phyloP scores from a whole-genome alignment of 768 basidiomycete genomes.

The Suillus alpinus region DNA sequence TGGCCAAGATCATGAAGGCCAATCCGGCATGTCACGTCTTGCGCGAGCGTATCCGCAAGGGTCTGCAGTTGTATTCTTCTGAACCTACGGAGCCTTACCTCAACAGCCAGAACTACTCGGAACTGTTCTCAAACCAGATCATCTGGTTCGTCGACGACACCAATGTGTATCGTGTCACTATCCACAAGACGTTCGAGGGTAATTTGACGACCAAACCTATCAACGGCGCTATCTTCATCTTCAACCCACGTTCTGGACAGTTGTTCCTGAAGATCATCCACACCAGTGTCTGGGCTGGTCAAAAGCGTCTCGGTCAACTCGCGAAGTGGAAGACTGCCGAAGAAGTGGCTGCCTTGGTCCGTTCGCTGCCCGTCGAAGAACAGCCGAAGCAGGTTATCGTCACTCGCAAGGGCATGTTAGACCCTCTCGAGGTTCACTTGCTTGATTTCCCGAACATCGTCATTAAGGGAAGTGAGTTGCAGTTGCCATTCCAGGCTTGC shows the following conservation, averaged over 20 bases:
- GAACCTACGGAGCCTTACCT: slow-evolving; percentile 99
- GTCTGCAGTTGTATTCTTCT: slow-evolving; percentile 96
- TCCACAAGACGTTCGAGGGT: slow-evolving; percentile 99
- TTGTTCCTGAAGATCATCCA: slow-evolving; percentile 99
- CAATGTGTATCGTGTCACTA: slow-evolving; percentile 98
- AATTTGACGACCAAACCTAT: slow-evolving; percentile 99
- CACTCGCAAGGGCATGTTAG: slow-evolving; percentile 99
- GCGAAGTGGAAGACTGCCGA: slow-evolving; percentile 99
- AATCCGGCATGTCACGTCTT: slow-evolving; percentile 97
- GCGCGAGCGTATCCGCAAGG: slow-evolving; percentile 98
- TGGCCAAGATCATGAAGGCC: slow-evolving; percentile 99
- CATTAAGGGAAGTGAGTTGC: slow-evolving; percentile 98
- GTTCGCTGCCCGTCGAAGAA: slow-evolving; percentile 98
- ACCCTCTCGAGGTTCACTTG: slow-evolving; percentile 95
- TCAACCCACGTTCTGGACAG: slow-evolving; percentile 98
- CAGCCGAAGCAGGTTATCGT: slow-evolving; percentile 99
- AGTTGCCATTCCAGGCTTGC: slow-evolving; percentile 98
- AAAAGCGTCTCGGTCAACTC: slow-evolving; percentile 98
- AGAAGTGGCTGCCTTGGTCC: slow-evolving; percentile 97
- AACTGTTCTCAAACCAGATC: slow-evolving; percentile 97
- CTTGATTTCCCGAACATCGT: slow-evolving; percentile 99
- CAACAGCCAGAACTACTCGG: slow-evolving; percentile 97
- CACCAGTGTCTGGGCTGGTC: slow-evolving; percentile 99
- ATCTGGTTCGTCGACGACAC: slow-evolving; percentile 99
- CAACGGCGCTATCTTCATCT: slow-evolving; percentile 98